Evolutionary conservation across 2,329 filamentous ascomycete genomes (phyloP), one percentile per base, ranked within the genome.

Genomic region (Colletotrichum tropicale): DNA sequence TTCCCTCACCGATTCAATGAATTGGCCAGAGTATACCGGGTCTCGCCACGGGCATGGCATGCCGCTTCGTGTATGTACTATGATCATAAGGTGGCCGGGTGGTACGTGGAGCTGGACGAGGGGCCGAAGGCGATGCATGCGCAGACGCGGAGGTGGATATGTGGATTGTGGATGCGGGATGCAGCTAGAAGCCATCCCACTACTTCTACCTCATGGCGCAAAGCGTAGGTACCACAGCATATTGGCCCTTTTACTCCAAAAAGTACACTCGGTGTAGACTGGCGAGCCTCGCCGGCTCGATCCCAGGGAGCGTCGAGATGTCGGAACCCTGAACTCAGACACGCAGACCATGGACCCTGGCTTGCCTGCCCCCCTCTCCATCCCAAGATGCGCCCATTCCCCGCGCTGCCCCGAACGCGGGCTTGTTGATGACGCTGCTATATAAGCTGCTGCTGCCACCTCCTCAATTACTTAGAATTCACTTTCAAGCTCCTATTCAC

Each of bases 281-380:
- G 66, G 18, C 12, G 43, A 74, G 65, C 58, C 64, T 60, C 65
- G 62, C 65, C 62, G 64, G 67, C 32, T 73, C n/a, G 52, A 66
- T 69, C 24, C 58, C 15, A 69, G 74, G 74, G 64, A 74, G 56
- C 32, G 43, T 43, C 48, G n/a, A 68, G 58, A 69, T 69, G 70
- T 48, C 64, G 58, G 74, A 64, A 68, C 74, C 74, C 65, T 76
- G 74, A 64, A 64, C 70, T 76, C 43, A 76, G 64, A 76, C 74
- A 76, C 32, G 36, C 74, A 71, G 61, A n/a, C 56, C 56, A 48
- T 58, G 70, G 56, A 68, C 73, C 69, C 62, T 58, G 43, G 73
- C 30, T 48, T 48, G 43, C 43, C 43, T 52, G 43, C n/a, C 43
- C 18, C 69, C 64, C 30, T 72, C 32, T 58, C 38, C 62, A 56